Conservation (phyloP, 495 filamentous ascomycete species). For the Neurospora terricola region DNA sequence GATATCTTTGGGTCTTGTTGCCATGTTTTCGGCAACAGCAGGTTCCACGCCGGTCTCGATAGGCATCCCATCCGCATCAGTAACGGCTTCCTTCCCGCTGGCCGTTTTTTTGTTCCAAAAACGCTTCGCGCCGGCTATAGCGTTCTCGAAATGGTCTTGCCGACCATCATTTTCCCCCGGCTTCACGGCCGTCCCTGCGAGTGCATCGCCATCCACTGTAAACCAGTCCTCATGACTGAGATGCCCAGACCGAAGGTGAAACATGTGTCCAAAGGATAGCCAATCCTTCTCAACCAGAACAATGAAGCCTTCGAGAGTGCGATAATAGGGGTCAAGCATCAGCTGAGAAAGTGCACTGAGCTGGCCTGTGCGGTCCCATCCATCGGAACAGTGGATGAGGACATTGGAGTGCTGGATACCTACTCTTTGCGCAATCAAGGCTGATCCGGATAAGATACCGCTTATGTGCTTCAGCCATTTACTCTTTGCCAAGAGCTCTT, state of each 20-base stretch:
- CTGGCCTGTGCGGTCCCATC: slow-evolving; percentile 96
- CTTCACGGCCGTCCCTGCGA: slow-evolving; percentile 42
- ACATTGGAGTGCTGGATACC: slow-evolving; percentile 90
- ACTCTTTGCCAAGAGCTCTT: slow-evolving; percentile 71
- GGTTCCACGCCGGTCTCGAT: slow-evolving; percentile 25
- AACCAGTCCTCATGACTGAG: slow-evolving; percentile 95
- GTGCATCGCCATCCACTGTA: slow-evolving; percentile 61
- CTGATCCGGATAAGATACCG: slow-evolving; percentile 72
- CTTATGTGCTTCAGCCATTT: slow-evolving; percentile 89
- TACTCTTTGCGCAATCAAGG: slow-evolving; percentile 77
- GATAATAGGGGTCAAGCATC: slow-evolving; percentile 90
- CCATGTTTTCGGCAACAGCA: slow-evolving; percentile 27
- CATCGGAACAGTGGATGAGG: slow-evolving; percentile 94
- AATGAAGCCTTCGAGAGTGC: slow-evolving; percentile 93
- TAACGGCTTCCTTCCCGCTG: slow-evolving; percentile 48
- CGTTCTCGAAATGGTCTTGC: slow-evolving; percentile 75
- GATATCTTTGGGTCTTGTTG: slow-evolving; percentile 63
- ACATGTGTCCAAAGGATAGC: slow-evolving; percentile 97
- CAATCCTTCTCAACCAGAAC: slow-evolving; percentile 95
- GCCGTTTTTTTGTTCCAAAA: slow-evolving; percentile 77
- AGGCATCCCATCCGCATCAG: slow-evolving; percentile 38
- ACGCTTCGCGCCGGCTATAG: slow-evolving; percentile 74
- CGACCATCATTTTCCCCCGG: slow-evolving; percentile 48
- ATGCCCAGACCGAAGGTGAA: slow-evolving; percentile 77
- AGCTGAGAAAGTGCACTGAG: slow-evolving; percentile 89